Conservation (phyloP, 352 stramenopile genomes). For the Phytophthora palmivora region DNA sequence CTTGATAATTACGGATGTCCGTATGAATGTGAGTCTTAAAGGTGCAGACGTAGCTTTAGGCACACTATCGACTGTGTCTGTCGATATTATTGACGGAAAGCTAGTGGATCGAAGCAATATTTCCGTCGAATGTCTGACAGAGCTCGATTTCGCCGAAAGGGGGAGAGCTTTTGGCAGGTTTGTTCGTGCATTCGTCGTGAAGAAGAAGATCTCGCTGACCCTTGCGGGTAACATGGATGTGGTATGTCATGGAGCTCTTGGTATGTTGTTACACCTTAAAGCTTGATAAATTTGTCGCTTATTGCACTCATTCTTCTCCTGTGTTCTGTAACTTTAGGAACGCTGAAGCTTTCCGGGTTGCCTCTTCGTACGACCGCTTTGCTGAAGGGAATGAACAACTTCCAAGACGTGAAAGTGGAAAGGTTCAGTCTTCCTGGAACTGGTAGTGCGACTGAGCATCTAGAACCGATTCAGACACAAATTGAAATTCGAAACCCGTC, state of each 20-base stretch:
- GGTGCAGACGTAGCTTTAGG: slow-evolving; percentile 50
- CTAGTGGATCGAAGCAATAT: slow-evolving; percentile 74
- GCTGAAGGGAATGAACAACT: slow-evolving; percentile 71
- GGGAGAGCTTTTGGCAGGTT: slow-evolving; percentile 70
- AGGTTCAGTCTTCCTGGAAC: slow-evolving; percentile 66
- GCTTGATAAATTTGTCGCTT: neutral
- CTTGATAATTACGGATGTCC: slow-evolving; percentile 63
- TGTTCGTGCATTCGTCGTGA: slow-evolving; percentile 67
- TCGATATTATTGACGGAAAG: slow-evolving; percentile 62
- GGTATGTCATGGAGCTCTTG: slow-evolving; percentile 66
- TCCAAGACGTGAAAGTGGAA: slow-evolving; percentile 65
- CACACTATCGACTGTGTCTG: slow-evolving; percentile 53
- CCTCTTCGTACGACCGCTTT: slow-evolving; percentile 52
- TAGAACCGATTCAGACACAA: slow-evolving; percentile 62
- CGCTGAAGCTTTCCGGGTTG: slow-evolving; percentile 54
- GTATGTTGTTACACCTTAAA: slow-evolving; percentile 33
- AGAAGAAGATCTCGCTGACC: slow-evolving; percentile 51
- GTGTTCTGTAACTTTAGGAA: slow-evolving; percentile 37
- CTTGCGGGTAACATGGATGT: slow-evolving; percentile 69
- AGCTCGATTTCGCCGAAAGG: slow-evolving; percentile 48
- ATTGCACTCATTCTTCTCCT: slow-evolving; percentile 8
- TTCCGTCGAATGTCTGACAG: slow-evolving; percentile 66
- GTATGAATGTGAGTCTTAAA: slow-evolving; percentile 68
- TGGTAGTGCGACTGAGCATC: slow-evolving; percentile 33
- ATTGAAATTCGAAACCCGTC: slow-evolving; percentile 80